Base-by-base conservation (phyloP, 768 basidiomycete genomes). In the Serpula lacrymans region DNA sequence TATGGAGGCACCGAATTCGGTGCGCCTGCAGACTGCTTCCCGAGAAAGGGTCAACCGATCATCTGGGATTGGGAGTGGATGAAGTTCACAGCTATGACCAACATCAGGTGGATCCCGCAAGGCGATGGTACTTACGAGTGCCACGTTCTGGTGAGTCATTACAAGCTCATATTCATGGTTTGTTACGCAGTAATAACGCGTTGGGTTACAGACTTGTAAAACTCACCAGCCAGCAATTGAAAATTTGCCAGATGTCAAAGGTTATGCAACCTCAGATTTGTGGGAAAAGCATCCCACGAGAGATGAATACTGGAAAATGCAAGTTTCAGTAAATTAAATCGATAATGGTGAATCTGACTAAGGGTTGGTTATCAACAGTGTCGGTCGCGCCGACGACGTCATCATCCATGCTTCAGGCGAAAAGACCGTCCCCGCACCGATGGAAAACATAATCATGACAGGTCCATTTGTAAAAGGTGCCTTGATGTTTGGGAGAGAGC, bases 211-310 rank as follows among this genome's bases (percentile, higher is more conserved):
- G 38, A 39, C 28, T 20, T 20, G 23, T 9, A 33, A 43, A 17
- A 37, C 9, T 2, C 14, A 43, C 23, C 40, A 34, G 13, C 5
- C 26, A 23, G 20, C 40, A 14, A 27, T 41, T 10, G 22, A 34
- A 20, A 41, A 41, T 34, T 24, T 41, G 4, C 40, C 40, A 13
- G 40, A 43, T 25, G 21, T 38, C 7, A 29, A 21, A 26, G 40
- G 40, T 14, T 72, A 69, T 37, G 68, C 65, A 0, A 73, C 68
- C 1, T 63, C 64, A 0, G 75, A 74, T 55, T 36, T 77, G 3
- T 71, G 68, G 44, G 43, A 63, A 8, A 61, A 53, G 16, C 75
- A 77, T 47, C 74, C 76, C 0, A 65, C 65, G 2, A 67, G 62
- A 29, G 43, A 60, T 2, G 48, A 52, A 17, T 51, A 68, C 20